Evolutionary conservation across 148 eudicot species (phyloP).

Genomic region (Chenopodium formosanum): DNA sequence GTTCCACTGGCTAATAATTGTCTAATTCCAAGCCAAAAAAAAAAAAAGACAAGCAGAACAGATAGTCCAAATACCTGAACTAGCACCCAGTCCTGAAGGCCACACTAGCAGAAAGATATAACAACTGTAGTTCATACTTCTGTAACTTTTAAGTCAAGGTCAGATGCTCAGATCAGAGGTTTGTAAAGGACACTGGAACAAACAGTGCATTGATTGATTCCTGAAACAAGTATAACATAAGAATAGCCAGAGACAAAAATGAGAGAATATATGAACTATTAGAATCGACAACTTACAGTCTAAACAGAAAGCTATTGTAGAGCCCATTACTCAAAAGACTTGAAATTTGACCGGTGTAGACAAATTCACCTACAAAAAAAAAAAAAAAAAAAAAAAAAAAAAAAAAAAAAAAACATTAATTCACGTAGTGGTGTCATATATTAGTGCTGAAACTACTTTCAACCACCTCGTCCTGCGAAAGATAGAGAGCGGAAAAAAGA

Average conservation of each 20-base stretch:
- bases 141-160: slow-evolving; percentile 23
- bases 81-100: slow-evolving; percentile 39
- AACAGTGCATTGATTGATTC: slow-evolving; percentile 14
- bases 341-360: slow-evolving; percentile 28
- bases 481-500: not conserved
- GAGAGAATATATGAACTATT: not conserved
- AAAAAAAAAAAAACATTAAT: not conserved
- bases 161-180: slow-evolving; percentile 22
- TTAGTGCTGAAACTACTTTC: slow-evolving; percentile 13
- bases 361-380: slow-evolving; percentile 20
- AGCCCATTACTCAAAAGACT: slow-evolving; percentile 38
- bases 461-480: not conserved
- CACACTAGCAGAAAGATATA: slow-evolving; percentile 26
- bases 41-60: not conserved
- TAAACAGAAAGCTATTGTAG: slow-evolving; percentile 28
- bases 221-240: slow-evolving; percentile 11
- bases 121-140: slow-evolving; percentile 36
- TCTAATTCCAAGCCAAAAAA: not conserved
- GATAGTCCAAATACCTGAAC: slow-evolving; percentile 39
- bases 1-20: not conserved
- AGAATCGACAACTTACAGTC: slow-evolving; percentile 31
- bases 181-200: slow-evolving; percentile 25
- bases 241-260: not conserved
- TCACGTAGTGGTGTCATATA: slow-evolving; percentile 9
- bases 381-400: not conserved